Evolutionary conservation across 129 eudicot genomes (phyloP).

Genomic region (Flaveria ramosissima): DNA sequence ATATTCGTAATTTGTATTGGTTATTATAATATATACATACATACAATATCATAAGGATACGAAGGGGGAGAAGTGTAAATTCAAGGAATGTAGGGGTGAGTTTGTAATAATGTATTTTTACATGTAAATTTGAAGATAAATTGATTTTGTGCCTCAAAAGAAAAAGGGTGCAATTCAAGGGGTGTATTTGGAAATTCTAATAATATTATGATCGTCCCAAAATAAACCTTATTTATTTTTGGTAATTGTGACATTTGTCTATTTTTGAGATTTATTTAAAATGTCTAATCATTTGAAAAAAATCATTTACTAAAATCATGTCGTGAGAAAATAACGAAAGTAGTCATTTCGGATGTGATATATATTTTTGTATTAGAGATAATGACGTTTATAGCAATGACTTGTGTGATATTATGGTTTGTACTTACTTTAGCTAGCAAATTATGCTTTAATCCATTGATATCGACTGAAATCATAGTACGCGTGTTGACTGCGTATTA

Average conservation of each 20-base stretch:
- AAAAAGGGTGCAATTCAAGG: constrained; percentile 36
- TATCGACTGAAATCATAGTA: too few species aligned
- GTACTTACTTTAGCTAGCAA: too few species aligned
- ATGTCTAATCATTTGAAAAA: too few species aligned
- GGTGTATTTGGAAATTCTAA: constrained; percentile 10
- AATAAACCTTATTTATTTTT: neutral
- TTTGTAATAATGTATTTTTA: constrained; percentile 37
- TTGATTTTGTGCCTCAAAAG: constrained; percentile 32
- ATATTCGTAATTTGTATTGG: constrained; percentile 15
- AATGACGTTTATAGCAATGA: too few species aligned
- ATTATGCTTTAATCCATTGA: too few species aligned
- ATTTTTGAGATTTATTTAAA: neutral
- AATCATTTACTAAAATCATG: too few species aligned
- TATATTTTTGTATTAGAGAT: too few species aligned
- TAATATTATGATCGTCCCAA: constrained; percentile 8
- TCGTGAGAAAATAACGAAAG: too few species aligned
- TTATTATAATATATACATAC: constrained; percentile 13
- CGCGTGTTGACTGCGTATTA: too few species aligned
- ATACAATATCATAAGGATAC: constrained; percentile 18
- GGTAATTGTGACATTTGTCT: constrained; percentile 8
- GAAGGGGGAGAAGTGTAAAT: constrained; percentile 36
- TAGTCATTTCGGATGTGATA: too few species aligned
- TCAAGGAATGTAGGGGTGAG: constrained; percentile 14
- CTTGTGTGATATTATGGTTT: too few species aligned
- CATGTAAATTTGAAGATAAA: constrained; percentile 37